phyloP scores from a whole-genome alignment of 805 yeast species.

The Candida sphagnicola region DNA sequence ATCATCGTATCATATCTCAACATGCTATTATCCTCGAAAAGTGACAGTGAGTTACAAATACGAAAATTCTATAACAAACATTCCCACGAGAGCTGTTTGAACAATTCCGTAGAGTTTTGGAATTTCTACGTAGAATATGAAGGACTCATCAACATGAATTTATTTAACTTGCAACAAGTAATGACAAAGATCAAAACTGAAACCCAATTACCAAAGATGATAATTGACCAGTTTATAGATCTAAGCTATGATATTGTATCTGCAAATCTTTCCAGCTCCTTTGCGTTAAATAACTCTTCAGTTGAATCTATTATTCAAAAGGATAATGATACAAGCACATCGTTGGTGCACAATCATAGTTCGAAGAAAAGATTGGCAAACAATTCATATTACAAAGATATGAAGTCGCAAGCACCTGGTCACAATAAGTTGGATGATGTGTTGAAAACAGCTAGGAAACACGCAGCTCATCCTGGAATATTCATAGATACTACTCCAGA shows the following conservation, averaged over 20 bases:
- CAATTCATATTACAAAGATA: slow-evolving; percentile 7
- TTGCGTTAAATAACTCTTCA: slow-evolving; percentile 6
- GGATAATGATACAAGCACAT: slow-evolving; percentile 22
- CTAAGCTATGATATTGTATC: slow-evolving; percentile 15
- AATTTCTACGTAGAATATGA: slow-evolving; percentile 52
- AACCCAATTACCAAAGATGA: slow-evolving; percentile 45
- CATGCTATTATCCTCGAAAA: slow-evolving; percentile 17
- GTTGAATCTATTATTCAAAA: slow-evolving; percentile 12
- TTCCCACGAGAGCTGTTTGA: slow-evolving; percentile 26
- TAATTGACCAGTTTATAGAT: slow-evolving; percentile 35
- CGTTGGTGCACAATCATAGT: slow-evolving; percentile 21
- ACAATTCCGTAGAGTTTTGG: slow-evolving; percentile 53
- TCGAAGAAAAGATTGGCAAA: slow-evolving; percentile 19
- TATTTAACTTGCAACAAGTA: slow-evolving; percentile 41
- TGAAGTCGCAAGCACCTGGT: slow-evolving; percentile 5
- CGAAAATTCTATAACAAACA: slow-evolving; percentile 28
- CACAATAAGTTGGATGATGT: slow-evolving; percentile 18
- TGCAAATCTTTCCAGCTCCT: slow-evolving; percentile 10
- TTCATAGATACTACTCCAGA: slow-evolving; percentile 31
- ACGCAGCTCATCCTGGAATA: slow-evolving; percentile 33
- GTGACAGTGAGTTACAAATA: slow-evolving; percentile 5
- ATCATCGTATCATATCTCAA: slow-evolving; percentile 32
- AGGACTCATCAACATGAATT: slow-evolving; percentile 36
- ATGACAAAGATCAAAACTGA: slow-evolving; percentile 41
- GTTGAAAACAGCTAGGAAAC: slow-evolving; percentile 15